Evolutionary conservation across 495 filamentous ascomycete species (phyloP), one percentile per base, ranked within the genome.

Genomic region (Filosporella fistucella): DNA sequence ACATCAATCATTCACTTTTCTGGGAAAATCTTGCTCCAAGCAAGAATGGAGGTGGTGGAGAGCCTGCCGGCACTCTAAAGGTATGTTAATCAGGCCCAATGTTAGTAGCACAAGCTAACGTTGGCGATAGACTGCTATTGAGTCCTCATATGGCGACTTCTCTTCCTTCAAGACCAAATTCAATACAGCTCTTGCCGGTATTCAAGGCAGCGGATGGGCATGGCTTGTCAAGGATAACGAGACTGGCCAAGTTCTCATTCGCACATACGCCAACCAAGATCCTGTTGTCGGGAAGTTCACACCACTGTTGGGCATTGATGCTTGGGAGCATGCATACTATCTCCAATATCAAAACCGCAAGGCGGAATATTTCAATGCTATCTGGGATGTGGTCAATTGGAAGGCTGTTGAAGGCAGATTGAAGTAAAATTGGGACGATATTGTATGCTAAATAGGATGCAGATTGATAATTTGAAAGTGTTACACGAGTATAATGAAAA

Each of bases 381-480:
- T 98, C 63, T 98, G 93, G 93, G 89, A 96, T 54, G 89, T 98
- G 38, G 76, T 98, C 58, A 97, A 97, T 75, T 98, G 93, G 93
- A 93, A 91, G 77, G 76, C 85, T 30, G 93, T 85, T 28, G 94
- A 95, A 76, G 78, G 85, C 66, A 81, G 93, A 47, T 93, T 91
- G 62, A 36, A 49, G 43, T 54, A 53, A 35, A n/a, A n/a, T n/a
- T n/a, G n/a, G n/a, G n/a, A n/a, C n/a, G n/a, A n/a, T n/a, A n/a
- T n/a, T n/a, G n/a, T n/a, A n/a, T n/a, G n/a, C n/a, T n/a, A n/a
- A n/a, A n/a, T n/a, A n/a, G n/a, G n/a, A n/a, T n/a, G n/a, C n/a
- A n/a, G n/a, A n/a, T n/a, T n/a, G n/a, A n/a, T n/a, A n/a, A n/a
- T n/a, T n/a, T n/a, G n/a, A n/a, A n/a, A n/a, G n/a, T n/a, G n/a